A percentile compares a stretch with the other conserved stretches of the same genome.
These are phyloP conservation scores for Penicillium manginii DNA, from an alignment of 495 filamentous ascomycete species.

Conservation along the genomic window DNA sequence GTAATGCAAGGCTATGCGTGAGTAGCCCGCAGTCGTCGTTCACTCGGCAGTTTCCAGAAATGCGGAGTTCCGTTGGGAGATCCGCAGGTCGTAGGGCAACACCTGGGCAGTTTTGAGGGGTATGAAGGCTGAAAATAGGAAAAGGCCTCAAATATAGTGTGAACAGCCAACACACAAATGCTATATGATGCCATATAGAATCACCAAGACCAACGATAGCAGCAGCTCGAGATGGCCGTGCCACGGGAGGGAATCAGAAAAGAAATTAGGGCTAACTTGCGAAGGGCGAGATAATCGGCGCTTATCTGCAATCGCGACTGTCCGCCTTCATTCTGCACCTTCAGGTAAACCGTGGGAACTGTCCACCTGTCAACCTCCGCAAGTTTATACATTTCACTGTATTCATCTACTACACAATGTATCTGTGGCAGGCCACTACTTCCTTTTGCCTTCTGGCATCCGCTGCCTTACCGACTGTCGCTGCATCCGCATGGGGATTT, in stretches of 20 bases:
- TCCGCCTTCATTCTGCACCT: constrained; percentile 38
- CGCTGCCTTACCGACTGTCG: constrained; percentile 44
- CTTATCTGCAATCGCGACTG: constrained; percentile 28
- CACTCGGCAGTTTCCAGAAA: neutral
- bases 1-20: too few relatives aligned
- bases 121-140: too few relatives aligned
- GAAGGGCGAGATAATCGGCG: too few relatives aligned
- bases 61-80: neutral
- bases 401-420: constrained; percentile 46
- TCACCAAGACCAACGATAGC: neutral
- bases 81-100: too few relatives aligned
- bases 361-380: constrained; percentile 1
- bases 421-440: constrained; percentile 45
- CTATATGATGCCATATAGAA: neutral
- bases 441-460: constrained; percentile 46
- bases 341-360: neutral
- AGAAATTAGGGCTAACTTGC: constrained; percentile 42
- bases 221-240: neutral
- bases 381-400: too few relatives aligned
- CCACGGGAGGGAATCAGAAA: constrained; percentile 29
- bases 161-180: too few relatives aligned
- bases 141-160: neutral
- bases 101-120: too few relatives aligned
- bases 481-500: constrained; percentile 82
- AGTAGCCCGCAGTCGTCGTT: too few relatives aligned